Conservation (phyloP, 345 rosid species). For the Eucalyptus fibrosa region DNA sequence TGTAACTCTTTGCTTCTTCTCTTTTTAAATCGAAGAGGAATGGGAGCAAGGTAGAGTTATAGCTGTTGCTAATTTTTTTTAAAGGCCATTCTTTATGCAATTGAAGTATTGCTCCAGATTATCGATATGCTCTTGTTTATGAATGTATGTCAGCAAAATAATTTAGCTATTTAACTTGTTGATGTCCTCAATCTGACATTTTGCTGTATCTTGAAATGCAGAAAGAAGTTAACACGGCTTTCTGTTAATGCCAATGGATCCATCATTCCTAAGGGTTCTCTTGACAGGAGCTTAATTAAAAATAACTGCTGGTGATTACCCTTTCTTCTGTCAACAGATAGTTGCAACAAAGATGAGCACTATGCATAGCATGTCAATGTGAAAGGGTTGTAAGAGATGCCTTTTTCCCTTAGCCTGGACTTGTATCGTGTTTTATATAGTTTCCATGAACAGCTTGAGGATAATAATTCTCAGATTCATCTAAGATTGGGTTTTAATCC, state of each 20-base stretch:
- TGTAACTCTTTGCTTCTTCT: not conserved
- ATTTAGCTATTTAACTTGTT: not conserved
- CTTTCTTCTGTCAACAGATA: not conserved
- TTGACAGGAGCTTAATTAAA: constrained; percentile 50
- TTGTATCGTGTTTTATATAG: not conserved
- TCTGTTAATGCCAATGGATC: constrained; percentile 71
- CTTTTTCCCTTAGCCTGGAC: not conserved
- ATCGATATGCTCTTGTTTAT: not conserved
- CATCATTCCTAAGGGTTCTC: constrained; percentile 42
- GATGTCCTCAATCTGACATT: not conserved
- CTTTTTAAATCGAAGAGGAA: not conserved
- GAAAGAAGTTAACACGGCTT: constrained; percentile 60
- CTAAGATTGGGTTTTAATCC: not conserved
- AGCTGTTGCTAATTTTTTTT: not conserved
- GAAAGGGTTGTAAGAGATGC: not conserved
- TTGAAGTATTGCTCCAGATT: not conserved
- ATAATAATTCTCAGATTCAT: not conserved
- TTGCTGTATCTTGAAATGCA: constrained; percentile 12
- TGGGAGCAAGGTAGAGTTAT: not conserved
- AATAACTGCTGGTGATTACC: constrained; percentile 53
- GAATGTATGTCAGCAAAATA: not conserved
- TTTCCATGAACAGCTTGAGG: not conserved
- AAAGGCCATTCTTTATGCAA: not conserved
- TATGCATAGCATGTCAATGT: not conserved
- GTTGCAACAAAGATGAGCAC: not conserved